Percentiles rank a stretch among this genome's conserved stretches.
These are phyloP conservation scores for Solanum hybrid DNA, from an alignment of 305 asterid species.

Conservation along the genomic window DNA sequence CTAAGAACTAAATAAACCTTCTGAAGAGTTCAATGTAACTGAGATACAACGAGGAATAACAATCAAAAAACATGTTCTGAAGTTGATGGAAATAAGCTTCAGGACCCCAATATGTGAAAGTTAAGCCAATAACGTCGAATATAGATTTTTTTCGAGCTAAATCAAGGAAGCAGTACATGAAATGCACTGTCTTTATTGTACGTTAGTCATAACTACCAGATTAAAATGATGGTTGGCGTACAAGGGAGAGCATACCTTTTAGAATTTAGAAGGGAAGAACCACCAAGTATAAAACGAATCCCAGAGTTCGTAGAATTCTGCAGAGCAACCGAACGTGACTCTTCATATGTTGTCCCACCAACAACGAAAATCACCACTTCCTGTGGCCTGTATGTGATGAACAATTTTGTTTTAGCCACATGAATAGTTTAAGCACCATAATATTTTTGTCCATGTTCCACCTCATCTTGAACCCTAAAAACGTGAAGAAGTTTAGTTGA, in stretches of 20 bases:
- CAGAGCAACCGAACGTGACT: conserved; percentile 79
- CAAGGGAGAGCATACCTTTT: conserved; percentile 48
- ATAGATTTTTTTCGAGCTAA: neutral
- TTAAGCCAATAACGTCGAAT: neutral
- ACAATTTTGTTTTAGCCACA: neutral
- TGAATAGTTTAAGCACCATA: neutral
- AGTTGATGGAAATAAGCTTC: neutral
- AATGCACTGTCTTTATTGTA: neutral
- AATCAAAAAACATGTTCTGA: neutral
- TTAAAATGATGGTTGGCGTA: neutral
- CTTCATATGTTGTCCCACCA: conserved; percentile 98
- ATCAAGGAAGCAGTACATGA: neutral
- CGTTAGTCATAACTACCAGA: neutral
- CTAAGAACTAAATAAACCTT: neutral
- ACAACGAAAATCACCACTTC: conserved; percentile 86
- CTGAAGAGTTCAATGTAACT: neutral
- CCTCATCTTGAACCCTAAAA: neutral
- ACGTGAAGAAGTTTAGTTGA: neutral
- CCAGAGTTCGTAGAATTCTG: conserved; percentile 84
- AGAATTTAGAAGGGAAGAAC: conserved; percentile 80
- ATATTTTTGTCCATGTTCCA: neutral
- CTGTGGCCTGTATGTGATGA: conserved; percentile 50
- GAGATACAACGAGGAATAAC: neutral
- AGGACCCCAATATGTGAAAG: neutral
- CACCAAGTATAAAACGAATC: conserved; percentile 92